A percentile compares a stretch with the other conserved stretches of the same genome.
Evolutionary conservation across 1,139 yeast species (phyloP).

Genomic region (Kurtzmaniella quercitrusa): DNA sequence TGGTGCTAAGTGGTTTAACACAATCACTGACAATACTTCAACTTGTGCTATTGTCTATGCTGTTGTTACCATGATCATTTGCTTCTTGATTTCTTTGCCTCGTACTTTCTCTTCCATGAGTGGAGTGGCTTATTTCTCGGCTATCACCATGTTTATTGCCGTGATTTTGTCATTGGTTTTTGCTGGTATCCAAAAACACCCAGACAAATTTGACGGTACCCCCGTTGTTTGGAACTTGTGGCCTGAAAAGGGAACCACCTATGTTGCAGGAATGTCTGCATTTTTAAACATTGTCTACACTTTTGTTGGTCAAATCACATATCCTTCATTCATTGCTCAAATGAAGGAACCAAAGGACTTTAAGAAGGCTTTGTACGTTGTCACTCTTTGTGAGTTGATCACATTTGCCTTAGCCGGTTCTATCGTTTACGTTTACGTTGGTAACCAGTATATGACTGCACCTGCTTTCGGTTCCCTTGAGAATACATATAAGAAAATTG

Average conservation of each 20-base stretch:
- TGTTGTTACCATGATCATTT: slow-evolving; percentile 43
- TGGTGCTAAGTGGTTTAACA: slow-evolving; percentile 58
- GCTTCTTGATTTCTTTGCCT: slow-evolving; percentile 50
- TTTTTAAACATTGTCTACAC: slow-evolving; percentile 57
- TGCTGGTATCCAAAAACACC: slow-evolving; percentile 51
- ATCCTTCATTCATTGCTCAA: slow-evolving; percentile 59
- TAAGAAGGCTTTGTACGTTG: slow-evolving; percentile 51
- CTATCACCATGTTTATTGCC: slow-evolving; percentile 54
- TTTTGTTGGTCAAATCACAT: slow-evolving; percentile 61
- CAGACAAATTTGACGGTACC: slow-evolving; percentile 24
- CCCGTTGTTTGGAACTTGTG: slow-evolving; percentile 45
- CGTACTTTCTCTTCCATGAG: slow-evolving; percentile 54
- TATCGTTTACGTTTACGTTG: slow-evolving; percentile 55
- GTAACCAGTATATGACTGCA: slow-evolving; percentile 50
- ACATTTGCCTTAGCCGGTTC: slow-evolving; percentile 53
- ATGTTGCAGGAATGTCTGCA: slow-evolving; percentile 54
- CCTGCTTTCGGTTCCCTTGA: slow-evolving; percentile 57
- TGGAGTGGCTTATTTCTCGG: slow-evolving; percentile 46
- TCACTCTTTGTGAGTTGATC: slow-evolving; percentile 47
- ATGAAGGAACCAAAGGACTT: slow-evolving; percentile 58
- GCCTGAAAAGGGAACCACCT: slow-evolving; percentile 50
- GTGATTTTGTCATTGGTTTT: slow-evolving; percentile 50
- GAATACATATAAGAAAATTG: slow-evolving; percentile 45
- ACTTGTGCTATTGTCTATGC: slow-evolving; percentile 50
- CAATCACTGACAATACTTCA: slow-evolving; percentile 46